phyloP scores from a whole-genome alignment of 257 asterid species.

The Primulina huaijiensis region DNA sequence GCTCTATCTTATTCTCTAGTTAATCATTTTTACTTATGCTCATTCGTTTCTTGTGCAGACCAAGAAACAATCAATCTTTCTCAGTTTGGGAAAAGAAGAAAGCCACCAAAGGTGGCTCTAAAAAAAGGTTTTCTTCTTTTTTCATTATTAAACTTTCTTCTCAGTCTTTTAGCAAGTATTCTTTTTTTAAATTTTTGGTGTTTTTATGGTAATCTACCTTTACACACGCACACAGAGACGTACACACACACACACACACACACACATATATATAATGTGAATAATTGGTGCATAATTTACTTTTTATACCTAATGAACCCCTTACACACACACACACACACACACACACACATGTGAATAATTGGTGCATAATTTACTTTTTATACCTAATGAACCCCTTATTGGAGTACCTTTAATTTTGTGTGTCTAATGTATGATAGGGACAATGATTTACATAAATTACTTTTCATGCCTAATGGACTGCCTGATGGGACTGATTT shows the following conservation, averaged over 20 bases:
- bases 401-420: conserved; percentile 8
- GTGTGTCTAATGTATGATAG: conserved; percentile 34
- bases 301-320: not conserved
- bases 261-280: not conserved
- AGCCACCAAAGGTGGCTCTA: conserved; percentile 62
- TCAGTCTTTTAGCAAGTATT: not conserved
- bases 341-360: not conserved
- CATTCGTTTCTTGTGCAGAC: conserved; percentile 52
- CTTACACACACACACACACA: no score
- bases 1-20: not conserved
- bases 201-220: not conserved
- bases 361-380: not conserved
- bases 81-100: conserved; percentile 52
- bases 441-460: conserved; percentile 92
- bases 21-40: conserved; percentile 22
- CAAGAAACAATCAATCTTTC: conserved; percentile 47
- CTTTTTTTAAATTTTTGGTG: not conserved
- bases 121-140: conserved; percentile 61
- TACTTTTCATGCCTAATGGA: conserved; percentile 95
- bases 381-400: not conserved
- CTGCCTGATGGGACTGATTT: conserved; percentile 96
- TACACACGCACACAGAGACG: no score
- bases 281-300: not conserved
- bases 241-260: no score
- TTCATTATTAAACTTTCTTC: conserved; percentile 10